phyloP scores from a whole-genome alignment of 306 rosid genomes.

The peach (Prunus persica) region DNA sequence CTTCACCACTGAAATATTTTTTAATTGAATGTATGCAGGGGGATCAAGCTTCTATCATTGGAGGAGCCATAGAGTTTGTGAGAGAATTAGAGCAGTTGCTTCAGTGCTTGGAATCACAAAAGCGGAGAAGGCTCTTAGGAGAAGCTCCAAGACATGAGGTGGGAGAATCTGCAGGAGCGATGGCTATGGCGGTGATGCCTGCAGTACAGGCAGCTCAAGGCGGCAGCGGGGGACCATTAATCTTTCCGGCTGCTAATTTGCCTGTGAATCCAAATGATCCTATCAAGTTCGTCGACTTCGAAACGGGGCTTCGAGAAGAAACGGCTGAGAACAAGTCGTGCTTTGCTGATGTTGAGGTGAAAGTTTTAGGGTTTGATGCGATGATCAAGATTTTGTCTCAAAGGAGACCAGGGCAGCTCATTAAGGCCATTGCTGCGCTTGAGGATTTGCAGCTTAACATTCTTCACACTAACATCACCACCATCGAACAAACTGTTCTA shows the following conservation, averaged over 20 bases:
- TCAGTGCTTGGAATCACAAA: slow-evolving; percentile 90
- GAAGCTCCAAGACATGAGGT: slow-evolving; percentile 51
- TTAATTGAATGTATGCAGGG: slow-evolving; percentile 41
- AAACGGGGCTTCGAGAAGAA: slow-evolving; percentile 61
- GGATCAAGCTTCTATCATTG: slow-evolving; percentile 98
- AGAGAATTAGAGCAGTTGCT: slow-evolving; percentile 93
- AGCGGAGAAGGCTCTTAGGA: slow-evolving; percentile 73
- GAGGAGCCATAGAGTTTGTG: slow-evolving; percentile 96
- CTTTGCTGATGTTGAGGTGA: slow-evolving; percentile 95
- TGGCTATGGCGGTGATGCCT: background rate
- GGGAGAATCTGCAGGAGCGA: slow-evolving; percentile 15
- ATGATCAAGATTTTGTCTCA: slow-evolving; percentile 86
- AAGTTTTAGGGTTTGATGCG: slow-evolving; percentile 81
- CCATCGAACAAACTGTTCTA: slow-evolving; percentile 94
- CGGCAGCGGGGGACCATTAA: slow-evolving; percentile 26
- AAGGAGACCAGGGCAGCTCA: slow-evolving; percentile 86
- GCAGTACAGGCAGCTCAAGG: slow-evolving; percentile 25
- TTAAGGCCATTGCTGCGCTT: slow-evolving; percentile 88
- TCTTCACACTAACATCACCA: slow-evolving; percentile 94
- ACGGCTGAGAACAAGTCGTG: slow-evolving; percentile 84
- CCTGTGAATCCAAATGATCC: slow-evolving; percentile 46
- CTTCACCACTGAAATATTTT: too few species aligned
- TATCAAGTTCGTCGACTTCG: slow-evolving; percentile 57
- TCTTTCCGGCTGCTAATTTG: slow-evolving; percentile 33
- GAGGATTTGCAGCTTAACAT: slow-evolving; percentile 87